These are phyloP conservation scores for Biscogniauxia marginata DNA, from an alignment of 2,329 filamentous ascomycete genomes.

Conservation along the genomic window DNA sequence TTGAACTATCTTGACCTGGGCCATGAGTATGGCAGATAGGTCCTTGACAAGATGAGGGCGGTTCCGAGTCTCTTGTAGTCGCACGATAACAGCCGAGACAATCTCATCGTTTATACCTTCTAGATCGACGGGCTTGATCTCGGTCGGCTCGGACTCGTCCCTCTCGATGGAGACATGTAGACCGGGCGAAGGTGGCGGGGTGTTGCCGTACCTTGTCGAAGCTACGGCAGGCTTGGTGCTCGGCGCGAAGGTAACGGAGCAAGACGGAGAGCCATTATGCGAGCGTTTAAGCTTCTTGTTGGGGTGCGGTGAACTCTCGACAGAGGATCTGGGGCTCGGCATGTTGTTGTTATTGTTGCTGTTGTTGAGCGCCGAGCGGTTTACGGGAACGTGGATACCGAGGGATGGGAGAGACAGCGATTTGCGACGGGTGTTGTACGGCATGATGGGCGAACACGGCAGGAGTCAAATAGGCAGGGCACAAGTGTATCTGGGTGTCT, in stretches of 20 bases:
- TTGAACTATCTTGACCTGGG: slow-evolving; percentile 78
- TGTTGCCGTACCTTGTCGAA: slow-evolving; percentile 62
- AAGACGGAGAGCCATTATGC: slow-evolving; percentile 49
- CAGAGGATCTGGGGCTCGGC: slow-evolving; percentile 29
- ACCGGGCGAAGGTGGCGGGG: slow-evolving; percentile 75
- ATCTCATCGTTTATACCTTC: slow-evolving; percentile 92
- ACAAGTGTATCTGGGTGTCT: slow-evolving; percentile 20
- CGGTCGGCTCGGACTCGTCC: slow-evolving; percentile 36
- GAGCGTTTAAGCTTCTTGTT: slow-evolving; percentile 77
- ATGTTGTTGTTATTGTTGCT: slow-evolving; percentile 24
- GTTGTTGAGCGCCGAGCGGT: slow-evolving; percentile 34
- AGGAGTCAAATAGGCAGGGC: slow-evolving; percentile 14
- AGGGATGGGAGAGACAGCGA: slow-evolving; percentile 89
- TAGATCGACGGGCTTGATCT: slow-evolving; percentile 64
- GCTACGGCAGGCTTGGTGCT: slow-evolving; percentile 24
- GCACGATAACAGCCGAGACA: slow-evolving; percentile 83
- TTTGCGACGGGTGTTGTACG: slow-evolving; percentile 96
- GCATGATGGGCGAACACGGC: slow-evolving; percentile 55
- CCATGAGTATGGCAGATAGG: slow-evolving; percentile 75
- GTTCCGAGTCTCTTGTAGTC: slow-evolving; percentile 87
- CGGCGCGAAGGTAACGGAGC: slow-evolving; percentile 32
- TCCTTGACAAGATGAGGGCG: slow-evolving; percentile 94
- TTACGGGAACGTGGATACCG: slow-evolving; percentile 78
- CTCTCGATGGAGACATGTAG: slow-evolving; percentile 41
- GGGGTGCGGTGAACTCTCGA: slow-evolving; percentile 37